These are phyloP conservation scores for Fusarium sp. DNA, from an alignment of 2,329 filamentous ascomycete genomes.

Conservation along the genomic window DNA sequence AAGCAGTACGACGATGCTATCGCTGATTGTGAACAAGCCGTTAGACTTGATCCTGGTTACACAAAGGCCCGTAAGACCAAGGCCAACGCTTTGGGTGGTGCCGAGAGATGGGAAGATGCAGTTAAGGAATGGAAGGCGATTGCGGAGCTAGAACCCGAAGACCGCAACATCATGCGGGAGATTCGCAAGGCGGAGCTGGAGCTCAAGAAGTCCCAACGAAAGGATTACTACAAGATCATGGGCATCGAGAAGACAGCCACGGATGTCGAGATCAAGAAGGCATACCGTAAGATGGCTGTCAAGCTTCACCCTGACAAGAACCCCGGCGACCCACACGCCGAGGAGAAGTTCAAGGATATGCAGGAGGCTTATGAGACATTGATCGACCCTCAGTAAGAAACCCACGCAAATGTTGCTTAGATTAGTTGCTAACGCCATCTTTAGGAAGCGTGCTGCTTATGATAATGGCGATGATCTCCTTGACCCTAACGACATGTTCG, in stretches of 20 bases:
- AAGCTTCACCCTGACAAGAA: conserved; percentile 99
- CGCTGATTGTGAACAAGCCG: conserved; percentile 86
- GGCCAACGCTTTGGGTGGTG: conserved; percentile 88
- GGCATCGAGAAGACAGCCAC: conserved; percentile 87
- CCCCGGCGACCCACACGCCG: conserved; percentile 85
- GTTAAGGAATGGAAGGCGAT: conserved; percentile 91
- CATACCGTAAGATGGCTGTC: conserved; percentile 95
- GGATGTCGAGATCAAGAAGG: conserved; percentile 92
- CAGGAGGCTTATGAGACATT: conserved; percentile 97
- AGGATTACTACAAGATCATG: conserved; percentile 99
- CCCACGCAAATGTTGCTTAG: neutral
- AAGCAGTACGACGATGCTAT: conserved; percentile 89
- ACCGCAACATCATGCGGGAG: conserved; percentile 85
- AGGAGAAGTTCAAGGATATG: conserved; percentile 96
- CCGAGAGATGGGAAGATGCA: conserved; percentile 93
- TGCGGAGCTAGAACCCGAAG: conserved; percentile 85
- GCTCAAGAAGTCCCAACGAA: conserved; percentile 96
- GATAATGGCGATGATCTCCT: conserved; percentile 94
- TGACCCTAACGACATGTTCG: conserved; percentile 89
- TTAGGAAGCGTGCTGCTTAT: conserved; percentile 87
- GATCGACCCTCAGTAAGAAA: conserved; percentile 89
- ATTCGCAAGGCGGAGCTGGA: conserved; percentile 92
- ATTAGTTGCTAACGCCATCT: conserved; percentile 54
- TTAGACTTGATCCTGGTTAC: conserved; percentile 87
- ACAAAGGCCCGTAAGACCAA: conserved; percentile 93